Evolutionary conservation across 108 stramenopile species (phyloP).

Genomic region (Fistulifera pelliculosa): DNA sequence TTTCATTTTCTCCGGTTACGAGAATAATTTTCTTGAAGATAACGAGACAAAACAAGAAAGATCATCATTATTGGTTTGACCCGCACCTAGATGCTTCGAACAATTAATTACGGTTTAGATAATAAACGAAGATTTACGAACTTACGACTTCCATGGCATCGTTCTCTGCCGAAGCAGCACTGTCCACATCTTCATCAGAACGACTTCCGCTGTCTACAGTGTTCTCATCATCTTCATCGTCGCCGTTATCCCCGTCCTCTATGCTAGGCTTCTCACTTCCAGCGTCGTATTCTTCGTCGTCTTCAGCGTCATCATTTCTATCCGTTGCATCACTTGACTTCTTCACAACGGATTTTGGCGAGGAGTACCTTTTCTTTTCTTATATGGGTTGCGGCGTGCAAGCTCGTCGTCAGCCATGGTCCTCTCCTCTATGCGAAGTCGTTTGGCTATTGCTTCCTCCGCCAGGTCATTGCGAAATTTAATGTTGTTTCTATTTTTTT

Average conservation of each 20-base stretch:
- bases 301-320: conserved; percentile 2
- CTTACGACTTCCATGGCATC: too few relatives aligned
- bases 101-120: too few relatives aligned
- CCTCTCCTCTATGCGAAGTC: conserved; percentile 7
- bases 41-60: too few relatives aligned
- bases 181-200: too few relatives aligned
- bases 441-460: conserved; percentile 8
- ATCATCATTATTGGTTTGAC: too few relatives aligned
- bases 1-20: too few relatives aligned
- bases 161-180: too few relatives aligned
- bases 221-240: background rate
- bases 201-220: background rate
- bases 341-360: background rate
- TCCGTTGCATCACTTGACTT: background rate
- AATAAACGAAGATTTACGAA: too few relatives aligned
- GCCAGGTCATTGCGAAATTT: conserved; percentile 14
- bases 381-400: conserved; percentile 29
- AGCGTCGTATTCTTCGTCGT: conserved; percentile 1
- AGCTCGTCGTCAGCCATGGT: conserved; percentile 21
- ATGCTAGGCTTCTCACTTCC: background rate
- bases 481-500: conserved; percentile 10
- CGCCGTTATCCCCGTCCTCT: conserved; percentile 1
- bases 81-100: too few relatives aligned
- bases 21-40: too few relatives aligned
- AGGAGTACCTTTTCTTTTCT: conserved; percentile 16